Evolutionary conservation across 371 early-diverging fungal species (phyloP).

Genomic region (Actinomortierella ambigua): DNA sequence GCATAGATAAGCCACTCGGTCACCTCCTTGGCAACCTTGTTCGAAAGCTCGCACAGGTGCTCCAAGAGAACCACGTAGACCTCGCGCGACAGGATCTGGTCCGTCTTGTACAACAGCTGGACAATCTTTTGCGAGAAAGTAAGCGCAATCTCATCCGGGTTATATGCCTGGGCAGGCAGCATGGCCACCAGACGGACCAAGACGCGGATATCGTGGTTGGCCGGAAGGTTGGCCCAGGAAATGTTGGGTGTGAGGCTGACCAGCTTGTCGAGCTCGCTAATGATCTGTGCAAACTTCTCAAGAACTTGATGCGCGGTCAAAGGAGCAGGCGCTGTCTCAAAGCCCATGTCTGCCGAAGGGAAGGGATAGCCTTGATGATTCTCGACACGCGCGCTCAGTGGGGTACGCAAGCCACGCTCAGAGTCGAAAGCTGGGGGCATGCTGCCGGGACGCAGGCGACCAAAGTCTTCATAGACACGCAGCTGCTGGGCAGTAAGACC

Average conservation of each 20-base stretch:
- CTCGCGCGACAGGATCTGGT: constrained; percentile 76
- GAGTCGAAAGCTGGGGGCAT: constrained; percentile 31
- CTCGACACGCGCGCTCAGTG: constrained; percentile 48
- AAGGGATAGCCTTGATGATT: constrained; percentile 45
- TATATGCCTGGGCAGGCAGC: constrained; percentile 67
- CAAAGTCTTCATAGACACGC: constrained; percentile 76
- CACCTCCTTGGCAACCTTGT: constrained; percentile 81
- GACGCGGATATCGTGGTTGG: constrained; percentile 76
- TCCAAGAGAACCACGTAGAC: constrained; percentile 83
- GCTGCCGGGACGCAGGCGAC: constrained; percentile 25
- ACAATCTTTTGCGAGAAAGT: constrained; percentile 89
- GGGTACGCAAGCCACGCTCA: constrained; percentile 35
- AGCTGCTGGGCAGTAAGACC: constrained; percentile 80
- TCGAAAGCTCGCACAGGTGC: constrained; percentile 79
- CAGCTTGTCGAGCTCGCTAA: constrained; percentile 79
- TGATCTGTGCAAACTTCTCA: constrained; percentile 70
- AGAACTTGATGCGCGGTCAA: constrained; percentile 62
- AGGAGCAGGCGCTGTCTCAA: constrained; percentile 38
- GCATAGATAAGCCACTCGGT: constrained; percentile 92
- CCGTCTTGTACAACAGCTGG: constrained; percentile 78
- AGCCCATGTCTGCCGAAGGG: constrained; percentile 35
- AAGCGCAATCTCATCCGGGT: constrained; percentile 79
- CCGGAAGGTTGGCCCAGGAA: constrained; percentile 71
- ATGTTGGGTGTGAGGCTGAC: constrained; percentile 59
- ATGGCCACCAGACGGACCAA: constrained; percentile 74